Percentiles rank a stretch among this genome's conserved stretches.
Conservation (phyloP, 192 early-diverging fungal species). For the Rhizoclosmatium sp. region DNA sequence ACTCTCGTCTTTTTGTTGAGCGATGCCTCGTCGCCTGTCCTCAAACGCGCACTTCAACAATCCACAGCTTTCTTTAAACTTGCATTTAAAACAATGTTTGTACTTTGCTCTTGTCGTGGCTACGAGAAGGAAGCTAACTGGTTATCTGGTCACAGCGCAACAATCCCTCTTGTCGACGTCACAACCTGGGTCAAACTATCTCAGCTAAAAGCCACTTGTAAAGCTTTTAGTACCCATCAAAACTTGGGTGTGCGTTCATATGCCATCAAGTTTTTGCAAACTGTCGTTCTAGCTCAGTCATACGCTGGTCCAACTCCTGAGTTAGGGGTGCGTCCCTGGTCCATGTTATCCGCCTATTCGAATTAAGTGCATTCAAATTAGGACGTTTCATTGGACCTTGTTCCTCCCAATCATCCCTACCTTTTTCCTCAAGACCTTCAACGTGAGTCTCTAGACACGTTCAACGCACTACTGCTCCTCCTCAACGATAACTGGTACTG, state of each 20-base stretch:
- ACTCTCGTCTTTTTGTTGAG: conserved; percentile 22
- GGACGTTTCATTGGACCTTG: conserved; percentile 45
- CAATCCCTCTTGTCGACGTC: conserved; percentile 20
- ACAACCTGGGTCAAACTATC: conserved; percentile 21
- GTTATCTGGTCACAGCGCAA: neutral
- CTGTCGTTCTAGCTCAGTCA: conserved; percentile 13
- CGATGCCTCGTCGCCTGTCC: conserved; percentile 3
- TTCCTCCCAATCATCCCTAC: conserved; percentile 47
- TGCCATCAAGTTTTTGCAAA: conserved; percentile 29
- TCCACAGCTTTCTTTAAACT: conserved; percentile 2
- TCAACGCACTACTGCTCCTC: conserved; percentile 32
- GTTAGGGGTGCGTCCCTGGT: neutral
- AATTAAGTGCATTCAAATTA: neutral
- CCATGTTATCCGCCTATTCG: neutral
- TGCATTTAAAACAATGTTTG: conserved; percentile 24
- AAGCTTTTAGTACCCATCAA: neutral
- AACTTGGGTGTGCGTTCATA: conserved; percentile 4
- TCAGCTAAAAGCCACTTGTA: conserved; percentile 4
- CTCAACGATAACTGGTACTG: conserved; percentile 30
- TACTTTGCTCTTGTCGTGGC: neutral
- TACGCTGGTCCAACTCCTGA: neutral
- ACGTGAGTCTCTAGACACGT: conserved; percentile 40
- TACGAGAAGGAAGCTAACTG: neutral
- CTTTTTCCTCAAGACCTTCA: conserved; percentile 38
- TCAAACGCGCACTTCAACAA: conserved; percentile 7